phyloP scores from a whole-genome alignment of 805 yeast genomes.

The Hanseniaspora pseudoguilliermondii region DNA sequence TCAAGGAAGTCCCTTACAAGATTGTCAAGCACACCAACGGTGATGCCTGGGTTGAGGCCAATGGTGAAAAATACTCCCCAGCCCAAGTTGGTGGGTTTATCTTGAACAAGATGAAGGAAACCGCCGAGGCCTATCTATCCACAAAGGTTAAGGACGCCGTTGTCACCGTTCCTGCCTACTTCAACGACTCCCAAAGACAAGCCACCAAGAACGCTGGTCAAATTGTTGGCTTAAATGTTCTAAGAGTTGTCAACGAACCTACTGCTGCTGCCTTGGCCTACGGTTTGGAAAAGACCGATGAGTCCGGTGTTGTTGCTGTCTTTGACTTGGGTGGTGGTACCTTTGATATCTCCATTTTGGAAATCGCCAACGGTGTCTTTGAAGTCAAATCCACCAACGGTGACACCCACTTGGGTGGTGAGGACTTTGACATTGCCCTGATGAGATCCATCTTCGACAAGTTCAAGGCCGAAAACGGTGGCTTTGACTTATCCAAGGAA shows the following conservation, averaged over 20 bases:
- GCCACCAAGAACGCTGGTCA: constrained; percentile 95
- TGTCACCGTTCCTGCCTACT: constrained; percentile 79
- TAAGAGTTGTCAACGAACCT: constrained; percentile 73
- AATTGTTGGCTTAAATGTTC: constrained; percentile 79
- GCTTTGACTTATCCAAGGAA: constrained; percentile 45
- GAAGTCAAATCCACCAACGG: constrained; percentile 97
- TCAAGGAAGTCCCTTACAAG: constrained; percentile 78
- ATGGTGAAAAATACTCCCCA: constrained; percentile 81
- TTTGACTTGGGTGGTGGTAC: constrained; percentile 99
- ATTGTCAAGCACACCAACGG: constrained; percentile 84
- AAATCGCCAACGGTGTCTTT: constrained; percentile 93
- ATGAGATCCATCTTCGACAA: constrained; percentile 71
- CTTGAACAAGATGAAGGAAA: constrained; percentile 94
- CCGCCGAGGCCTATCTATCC: constrained; percentile 86
- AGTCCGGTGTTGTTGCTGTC: constrained; percentile 78
- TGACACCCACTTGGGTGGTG: constrained; percentile 80
- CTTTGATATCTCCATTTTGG: constrained; percentile 89
- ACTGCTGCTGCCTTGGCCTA: constrained; percentile 90
- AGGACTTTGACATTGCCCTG: constrained; percentile 72
- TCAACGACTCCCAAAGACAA: constrained; percentile 72
- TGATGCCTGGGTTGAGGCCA: constrained; percentile 91
- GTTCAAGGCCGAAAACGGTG: constrained; percentile 57
- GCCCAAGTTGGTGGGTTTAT: constrained; percentile 91
- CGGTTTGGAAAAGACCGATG: constrained; percentile 66
- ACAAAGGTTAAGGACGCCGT: constrained; percentile 81